Evolutionary conservation across 257 asterid genomes (phyloP).

Genomic region (Agastache rugosa): DNA sequence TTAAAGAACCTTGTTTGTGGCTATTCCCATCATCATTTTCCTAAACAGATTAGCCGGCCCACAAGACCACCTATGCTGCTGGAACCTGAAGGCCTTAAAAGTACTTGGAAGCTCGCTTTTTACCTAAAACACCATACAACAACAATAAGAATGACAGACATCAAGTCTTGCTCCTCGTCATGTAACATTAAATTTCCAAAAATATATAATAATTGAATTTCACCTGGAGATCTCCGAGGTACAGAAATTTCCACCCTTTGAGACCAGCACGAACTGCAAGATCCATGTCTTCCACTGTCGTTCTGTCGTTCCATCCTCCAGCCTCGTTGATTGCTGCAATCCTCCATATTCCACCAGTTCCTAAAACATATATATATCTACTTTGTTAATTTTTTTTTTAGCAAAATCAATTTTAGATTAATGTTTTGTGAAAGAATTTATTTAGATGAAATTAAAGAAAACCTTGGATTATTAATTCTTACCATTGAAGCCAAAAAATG

Average conservation of each 20-base stretch:
- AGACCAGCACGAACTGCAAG: constrained; percentile 95
- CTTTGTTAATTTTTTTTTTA: neutral
- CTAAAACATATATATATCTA: constrained; percentile 34
- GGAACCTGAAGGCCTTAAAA: constrained; percentile 90
- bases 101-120: constrained; percentile 97
- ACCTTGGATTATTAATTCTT: neutral
- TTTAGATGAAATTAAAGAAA: neutral
- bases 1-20: constrained; percentile 67
- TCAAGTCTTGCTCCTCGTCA: neutral
- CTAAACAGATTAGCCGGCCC: constrained; percentile 96
- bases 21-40: constrained; percentile 89
- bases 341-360: constrained; percentile 98
- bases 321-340: constrained; percentile 90
- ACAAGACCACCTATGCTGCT: constrained; percentile 98
- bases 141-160: neutral
- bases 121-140: constrained; percentile 44
- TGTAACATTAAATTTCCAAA: neutral
- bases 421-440: neutral
- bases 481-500: constrained; percentile 99
- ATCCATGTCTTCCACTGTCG: constrained; percentile 99
- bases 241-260: constrained; percentile 91
- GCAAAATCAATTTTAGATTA: no score
- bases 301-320: constrained; percentile 96
- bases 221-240: constrained; percentile 92
- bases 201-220: neutral